phyloP scores from a whole-genome alignment of 345 rosid genomes.

The Draba incana region DNA sequence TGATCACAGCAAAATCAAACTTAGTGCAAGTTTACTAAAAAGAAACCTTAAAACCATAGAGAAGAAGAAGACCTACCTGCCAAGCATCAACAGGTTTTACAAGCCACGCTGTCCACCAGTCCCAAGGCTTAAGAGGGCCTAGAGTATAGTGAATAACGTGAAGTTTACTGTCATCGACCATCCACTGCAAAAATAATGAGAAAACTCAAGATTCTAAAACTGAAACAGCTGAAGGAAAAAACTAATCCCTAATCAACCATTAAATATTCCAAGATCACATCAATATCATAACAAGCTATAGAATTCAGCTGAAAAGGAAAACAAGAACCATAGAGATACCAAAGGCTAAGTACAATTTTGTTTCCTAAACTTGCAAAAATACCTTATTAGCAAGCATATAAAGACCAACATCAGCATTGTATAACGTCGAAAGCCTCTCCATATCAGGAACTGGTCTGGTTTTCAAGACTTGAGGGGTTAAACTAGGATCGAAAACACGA shows the following conservation, averaged over 20 bases:
- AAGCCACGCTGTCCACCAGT: conserved; percentile 99
- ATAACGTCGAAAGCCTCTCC: conserved; percentile 92
- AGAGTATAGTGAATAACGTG: conserved; percentile 93
- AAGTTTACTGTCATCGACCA: conserved; percentile 92
- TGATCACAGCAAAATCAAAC: conserved; percentile 1
- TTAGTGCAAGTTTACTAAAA: conserved; percentile 10
- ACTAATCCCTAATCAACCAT: background rate
- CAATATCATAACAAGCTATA: background rate
- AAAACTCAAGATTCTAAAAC: conserved; percentile 21
- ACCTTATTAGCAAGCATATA: conserved; percentile 99
- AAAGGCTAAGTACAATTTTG: conserved; percentile 1
- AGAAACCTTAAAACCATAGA: conserved; percentile 22
- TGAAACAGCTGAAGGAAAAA: conserved; percentile 11
- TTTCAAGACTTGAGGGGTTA: conserved; percentile 57
- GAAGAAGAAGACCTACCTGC: conserved; percentile 62
- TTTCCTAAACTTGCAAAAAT: background rate
- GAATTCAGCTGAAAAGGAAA: background rate
- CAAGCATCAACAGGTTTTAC: conserved; percentile 94
- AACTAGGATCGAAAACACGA: conserved; percentile 74
- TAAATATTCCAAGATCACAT: background rate
- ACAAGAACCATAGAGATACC: conserved; percentile 21
- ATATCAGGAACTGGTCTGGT: conserved; percentile 71
- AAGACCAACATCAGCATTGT: conserved; percentile 98
- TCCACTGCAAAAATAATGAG: conserved; percentile 70
- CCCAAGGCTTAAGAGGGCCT: conserved; percentile 98